These are phyloP conservation scores for Cudoniella acicularis DNA, from an alignment of 495 filamentous ascomycete species.

Conservation along the genomic window DNA sequence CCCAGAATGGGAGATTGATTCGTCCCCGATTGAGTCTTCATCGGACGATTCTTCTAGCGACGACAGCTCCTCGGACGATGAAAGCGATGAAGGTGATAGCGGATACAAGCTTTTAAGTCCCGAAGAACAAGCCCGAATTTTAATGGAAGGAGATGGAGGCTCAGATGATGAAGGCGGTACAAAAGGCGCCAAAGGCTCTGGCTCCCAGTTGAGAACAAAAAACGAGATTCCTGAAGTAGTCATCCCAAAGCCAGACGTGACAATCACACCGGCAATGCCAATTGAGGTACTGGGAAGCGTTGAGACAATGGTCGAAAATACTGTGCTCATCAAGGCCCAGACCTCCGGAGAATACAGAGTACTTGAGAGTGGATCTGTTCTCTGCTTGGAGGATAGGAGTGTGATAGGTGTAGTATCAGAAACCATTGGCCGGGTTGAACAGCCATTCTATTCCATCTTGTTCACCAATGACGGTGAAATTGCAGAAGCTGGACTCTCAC, in stretches of 20 bases:
- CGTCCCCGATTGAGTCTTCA: constrained; percentile 38
- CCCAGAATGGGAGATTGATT: constrained; percentile 58
- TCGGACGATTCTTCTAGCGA: constrained; percentile 48
- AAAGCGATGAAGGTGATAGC: constrained; percentile 59
- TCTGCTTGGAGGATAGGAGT: constrained; percentile 72
- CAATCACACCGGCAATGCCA: constrained; percentile 68
- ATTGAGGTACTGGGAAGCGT: constrained; percentile 70
- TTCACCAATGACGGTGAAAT: constrained; percentile 67
- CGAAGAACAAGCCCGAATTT: constrained; percentile 72
- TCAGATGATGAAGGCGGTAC: constrained; percentile 65
- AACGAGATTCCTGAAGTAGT: constrained; percentile 69
- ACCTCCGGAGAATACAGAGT: constrained; percentile 77
- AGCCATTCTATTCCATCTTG: constrained; percentile 75
- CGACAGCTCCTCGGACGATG: constrained; percentile 41
- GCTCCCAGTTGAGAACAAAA: constrained; percentile 58
- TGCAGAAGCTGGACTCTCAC: constrained; percentile 54
- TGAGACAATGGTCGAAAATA: constrained; percentile 69
- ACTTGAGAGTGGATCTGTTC: constrained; percentile 73
- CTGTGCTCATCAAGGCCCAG: constrained; percentile 74
- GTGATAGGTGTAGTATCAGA: constrained; percentile 79
- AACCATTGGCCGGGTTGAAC: constrained; percentile 73
- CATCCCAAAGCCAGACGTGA: constrained; percentile 68
- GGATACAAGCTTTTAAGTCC: constrained; percentile 68
- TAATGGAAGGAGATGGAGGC: constrained; percentile 70
- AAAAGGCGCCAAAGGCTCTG: constrained; percentile 42